These are phyloP conservation scores for Coemansia sp. DNA, from an alignment of 192 early-diverging fungal species.

Conservation along the genomic window DNA sequence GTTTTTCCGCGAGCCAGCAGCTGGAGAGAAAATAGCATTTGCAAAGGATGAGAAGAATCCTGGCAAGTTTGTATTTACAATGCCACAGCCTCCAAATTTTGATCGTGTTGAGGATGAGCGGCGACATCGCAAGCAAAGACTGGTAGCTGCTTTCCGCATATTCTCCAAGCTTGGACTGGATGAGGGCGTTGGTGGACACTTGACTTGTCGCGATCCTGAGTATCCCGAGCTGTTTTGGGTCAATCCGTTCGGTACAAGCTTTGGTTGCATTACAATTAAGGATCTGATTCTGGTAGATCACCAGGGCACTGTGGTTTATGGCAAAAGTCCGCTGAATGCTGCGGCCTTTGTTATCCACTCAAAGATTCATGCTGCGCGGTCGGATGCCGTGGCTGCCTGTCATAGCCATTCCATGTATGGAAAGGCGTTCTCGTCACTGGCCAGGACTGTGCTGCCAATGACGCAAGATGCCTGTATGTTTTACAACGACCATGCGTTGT, in stretches of 20 bases:
- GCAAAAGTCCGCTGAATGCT: conserved; percentile 54
- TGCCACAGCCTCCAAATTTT: conserved; percentile 53
- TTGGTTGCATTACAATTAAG: conserved; percentile 55
- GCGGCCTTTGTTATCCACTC: conserved; percentile 65
- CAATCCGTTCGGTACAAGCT: conserved; percentile 59
- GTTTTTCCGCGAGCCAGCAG: conserved; percentile 21
- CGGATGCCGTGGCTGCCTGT: conserved; percentile 55
- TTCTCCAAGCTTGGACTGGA: conserved; percentile 60
- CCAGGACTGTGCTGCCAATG: conserved; percentile 48
- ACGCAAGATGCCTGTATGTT: conserved; percentile 66
- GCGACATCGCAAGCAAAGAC: conserved; percentile 57
- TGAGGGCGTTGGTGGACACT: conserved; percentile 63
- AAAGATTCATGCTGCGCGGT: conserved; percentile 54
- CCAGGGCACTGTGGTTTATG: conserved; percentile 53
- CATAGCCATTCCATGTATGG: conserved; percentile 65
- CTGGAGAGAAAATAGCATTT: conserved; percentile 24
- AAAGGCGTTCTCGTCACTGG: conserved; percentile 59
- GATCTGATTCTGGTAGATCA: conserved; percentile 62
- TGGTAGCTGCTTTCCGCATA: conserved; percentile 60
- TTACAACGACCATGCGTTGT: conserved; percentile 55
- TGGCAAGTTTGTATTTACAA: conserved; percentile 42
- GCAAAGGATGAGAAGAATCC: conserved; percentile 44
- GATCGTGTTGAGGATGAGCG: conserved; percentile 53
- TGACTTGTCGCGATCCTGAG: conserved; percentile 62
- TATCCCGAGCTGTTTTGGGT: conserved; percentile 61